phyloP scores from a whole-genome alignment of 2,329 filamentous ascomycete genomes.

The Claviceps humidiphila region DNA sequence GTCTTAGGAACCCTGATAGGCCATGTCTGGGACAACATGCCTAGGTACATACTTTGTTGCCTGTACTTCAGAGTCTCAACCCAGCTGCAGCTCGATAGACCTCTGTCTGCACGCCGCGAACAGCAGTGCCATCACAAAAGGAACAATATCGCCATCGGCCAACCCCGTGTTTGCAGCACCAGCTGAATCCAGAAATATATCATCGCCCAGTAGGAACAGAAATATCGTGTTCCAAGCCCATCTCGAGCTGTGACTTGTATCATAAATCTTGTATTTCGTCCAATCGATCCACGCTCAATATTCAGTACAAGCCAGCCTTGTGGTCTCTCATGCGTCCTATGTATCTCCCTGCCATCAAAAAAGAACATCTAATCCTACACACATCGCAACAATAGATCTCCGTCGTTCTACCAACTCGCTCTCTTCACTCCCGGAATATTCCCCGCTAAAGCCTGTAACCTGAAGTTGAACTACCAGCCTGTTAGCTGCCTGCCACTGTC shows the following conservation, averaged over 20 bases:
- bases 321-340: neutral
- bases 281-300: neutral
- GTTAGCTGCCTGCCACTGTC: conserved; percentile 12
- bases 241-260: neutral
- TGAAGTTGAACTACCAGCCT: conserved; percentile 70
- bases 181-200: neutral
- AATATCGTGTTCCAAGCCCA: neutral
- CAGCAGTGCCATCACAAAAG: neutral
- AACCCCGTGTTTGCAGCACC: neutral
- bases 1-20: neutral
- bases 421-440: conserved; percentile 86
- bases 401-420: conserved; percentile 68
- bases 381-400: neutral
- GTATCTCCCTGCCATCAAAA: no score
- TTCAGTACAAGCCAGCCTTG: neutral
- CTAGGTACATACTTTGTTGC: neutral
- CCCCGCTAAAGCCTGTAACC: conserved; percentile 74
- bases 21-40: neutral
- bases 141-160: neutral
- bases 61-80: neutral
- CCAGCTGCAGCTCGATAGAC: neutral
- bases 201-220: neutral
- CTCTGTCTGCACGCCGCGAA: neutral
- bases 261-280: neutral
- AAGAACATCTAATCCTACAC: neutral